Base-by-base conservation (phyloP, 2,329 filamentous ascomycete species). In the Fusarium temperatum region DNA sequence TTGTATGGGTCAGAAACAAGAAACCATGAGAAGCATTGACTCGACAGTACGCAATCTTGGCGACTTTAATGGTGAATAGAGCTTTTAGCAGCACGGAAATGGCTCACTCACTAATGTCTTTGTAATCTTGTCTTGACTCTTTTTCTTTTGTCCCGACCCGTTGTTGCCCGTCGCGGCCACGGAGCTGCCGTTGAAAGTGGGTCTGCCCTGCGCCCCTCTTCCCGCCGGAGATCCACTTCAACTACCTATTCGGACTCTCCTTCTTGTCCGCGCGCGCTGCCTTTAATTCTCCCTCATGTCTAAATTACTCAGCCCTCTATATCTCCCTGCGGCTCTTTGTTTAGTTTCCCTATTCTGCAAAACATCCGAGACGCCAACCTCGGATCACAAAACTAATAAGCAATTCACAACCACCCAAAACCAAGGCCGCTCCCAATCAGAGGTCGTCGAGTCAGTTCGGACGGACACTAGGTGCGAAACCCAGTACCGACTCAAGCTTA, bases 151-250 rank as follows among this genome's bases (percentile, higher is more conserved):
- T 13, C 22, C 45, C 53, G 65, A 35, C 71, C 71, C 71, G 63
- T 72, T 74, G 51, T 72, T 74, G 71, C 64, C 71, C 71, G 71
- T 59, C 57, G 55, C 54, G 71, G 70, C 66, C 63, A 70, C 71
- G 71, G 71, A 74, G 67, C 67, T 68, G 71, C 71, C 71, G 71
- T 68, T 56, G 59, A 65, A 44, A 66, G 71, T 63, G 71, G 71
- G 50, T 50, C 70, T 26, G 24, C 7, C 44, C 54, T 70, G 36
- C 39, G 71, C 66, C 62, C 69, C 62, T 72, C 69, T 41, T 50
- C 45, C 68, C 62, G 51, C 67, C 67, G 71, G 62, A 48, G 38
- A 38, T 41, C 36, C 39, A 61, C 32, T 44, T 61, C 48, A 48
- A 38, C 30, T 45, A 62, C 47, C 55, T 30, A 56, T 54, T 57